Base-by-base conservation (phyloP, 768 basidiomycete genomes). In the Austroboletus festivus region DNA sequence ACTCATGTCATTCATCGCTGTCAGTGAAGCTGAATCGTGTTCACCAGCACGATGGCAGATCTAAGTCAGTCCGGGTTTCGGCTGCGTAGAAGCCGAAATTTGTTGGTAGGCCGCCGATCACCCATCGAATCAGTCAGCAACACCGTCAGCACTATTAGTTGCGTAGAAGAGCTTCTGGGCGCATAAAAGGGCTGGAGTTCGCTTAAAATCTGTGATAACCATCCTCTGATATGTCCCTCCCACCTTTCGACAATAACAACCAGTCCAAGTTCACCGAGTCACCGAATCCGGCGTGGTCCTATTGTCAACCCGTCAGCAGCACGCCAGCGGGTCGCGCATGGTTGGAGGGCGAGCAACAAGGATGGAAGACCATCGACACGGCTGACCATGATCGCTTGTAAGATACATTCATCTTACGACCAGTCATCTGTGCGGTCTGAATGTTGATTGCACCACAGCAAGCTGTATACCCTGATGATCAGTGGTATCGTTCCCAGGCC, bases 401-500 rank as follows among this genome's bases (percentile, higher is more conserved):
- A 44, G 60, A 37, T n/a, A n/a, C 38, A 18, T 21, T 31, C 11
- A 1, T n/a, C 28, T 28, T 28, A 5, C 28, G 28, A 28, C 28
- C 28, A 12, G 12, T 28, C 28, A 5, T 6, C 5, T 28, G 28
- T 12, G 28, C 28, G 28, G 28, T 6, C 12, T 5, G 5, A 5
- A 28, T 5, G 12, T 12, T 28, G 28, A 28, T 12, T 28, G 5
- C 28, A 28, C 4, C 3, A 13, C 38, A 71, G 65, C 12, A 28
- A 49, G 30, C 43, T 71, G 15, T 70, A 75, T 56, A 57, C 47
- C 33, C 50, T 72, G 20, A 51, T 74, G 62, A 66, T 68, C 21
- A 66, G 68, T 42, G 72, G 72, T 10, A 58, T 76, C 39, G 61
- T 67, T 1, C 76, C 77, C 0, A 61, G 76, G n/a, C 77, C 76